Percentiles rank a stretch among this genome's conserved stretches.
Evolutionary conservation across 768 basidiomycete genomes (phyloP).

Genomic region (Tulasnella sp.): DNA sequence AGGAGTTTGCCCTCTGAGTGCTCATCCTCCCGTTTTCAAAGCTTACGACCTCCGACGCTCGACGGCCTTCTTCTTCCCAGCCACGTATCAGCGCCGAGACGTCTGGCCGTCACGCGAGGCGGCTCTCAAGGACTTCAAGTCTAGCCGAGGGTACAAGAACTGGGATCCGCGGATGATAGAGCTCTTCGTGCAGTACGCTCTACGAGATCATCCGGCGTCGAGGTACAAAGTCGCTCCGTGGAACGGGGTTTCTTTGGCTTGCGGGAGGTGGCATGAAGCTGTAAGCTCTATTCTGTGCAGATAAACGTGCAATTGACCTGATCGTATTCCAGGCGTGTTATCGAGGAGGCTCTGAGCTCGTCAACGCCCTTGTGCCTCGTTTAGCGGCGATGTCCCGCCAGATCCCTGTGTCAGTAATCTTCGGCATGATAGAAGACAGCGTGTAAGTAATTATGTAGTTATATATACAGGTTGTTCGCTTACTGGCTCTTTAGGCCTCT

Average conservation of each 20-base stretch:
- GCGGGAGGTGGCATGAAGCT: conserved; percentile 4
- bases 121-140: background rate
- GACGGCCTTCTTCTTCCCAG: background rate
- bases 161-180: conserved; percentile 7
- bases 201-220: conserved; percentile 4
- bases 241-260: conserved; percentile 5
- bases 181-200: background rate
- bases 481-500: background rate
- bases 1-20: too few relatives aligned
- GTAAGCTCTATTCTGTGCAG: background rate
- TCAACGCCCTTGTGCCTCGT: background rate
- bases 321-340: conserved; percentile 8
- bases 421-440: background rate
- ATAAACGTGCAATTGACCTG: too few relatives aligned
- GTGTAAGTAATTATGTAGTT: background rate
- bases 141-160: conserved; percentile 2
- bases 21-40: too few relatives aligned
- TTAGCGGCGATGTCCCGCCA: background rate
- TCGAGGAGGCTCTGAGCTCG: background rate
- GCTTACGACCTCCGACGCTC: background rate
- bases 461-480: background rate
- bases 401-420: background rate
- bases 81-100: conserved; percentile 6
- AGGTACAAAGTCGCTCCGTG: background rate
- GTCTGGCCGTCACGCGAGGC: conserved; percentile 10